Evolutionary conservation across 768 basidiomycete genomes (phyloP).

Genomic region (Tricholoma flavovirens): DNA sequence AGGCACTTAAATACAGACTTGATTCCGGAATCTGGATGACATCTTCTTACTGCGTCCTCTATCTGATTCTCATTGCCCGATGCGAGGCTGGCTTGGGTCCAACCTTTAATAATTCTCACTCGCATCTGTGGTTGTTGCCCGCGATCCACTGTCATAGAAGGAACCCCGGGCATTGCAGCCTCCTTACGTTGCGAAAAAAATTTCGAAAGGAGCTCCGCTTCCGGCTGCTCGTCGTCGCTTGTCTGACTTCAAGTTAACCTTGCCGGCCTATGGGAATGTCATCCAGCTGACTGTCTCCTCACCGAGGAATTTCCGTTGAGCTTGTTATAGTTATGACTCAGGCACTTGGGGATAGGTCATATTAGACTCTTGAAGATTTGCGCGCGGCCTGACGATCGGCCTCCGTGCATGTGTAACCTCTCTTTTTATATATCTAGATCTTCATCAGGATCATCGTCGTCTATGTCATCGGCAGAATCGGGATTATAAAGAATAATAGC

Average conservation of each 20-base stretch:
- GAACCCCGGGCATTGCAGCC: too few relatives aligned
- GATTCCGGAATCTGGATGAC: not conserved
- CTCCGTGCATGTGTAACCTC: too few relatives aligned
- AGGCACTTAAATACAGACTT: not conserved
- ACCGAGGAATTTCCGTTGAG: too few relatives aligned
- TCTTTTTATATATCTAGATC: conserved; percentile 70
- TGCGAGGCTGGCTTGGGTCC: too few relatives aligned
- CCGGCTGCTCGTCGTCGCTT: too few relatives aligned
- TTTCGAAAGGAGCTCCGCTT: too few relatives aligned
- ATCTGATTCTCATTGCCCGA: not conserved
- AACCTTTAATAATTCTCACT: not conserved
- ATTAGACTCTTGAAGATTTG: not conserved
- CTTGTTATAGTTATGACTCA: not conserved
- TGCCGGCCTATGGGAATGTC: too few relatives aligned
- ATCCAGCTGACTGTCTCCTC: too few relatives aligned
- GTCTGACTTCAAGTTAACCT: too few relatives aligned
- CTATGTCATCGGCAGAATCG: conserved; percentile 90
- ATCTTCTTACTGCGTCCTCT: not conserved
- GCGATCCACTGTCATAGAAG: too few relatives aligned
- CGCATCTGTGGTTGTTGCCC: too few relatives aligned
- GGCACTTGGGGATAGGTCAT: not conserved
- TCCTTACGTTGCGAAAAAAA: too few relatives aligned
- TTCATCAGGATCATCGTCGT: conserved; percentile 95
- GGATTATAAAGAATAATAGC: conserved; percentile 81
- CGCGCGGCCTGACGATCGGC: not conserved